Evolutionary conservation across 768 basidiomycete species (phyloP).

Genomic region (Pulveroboletus ravenelii): DNA sequence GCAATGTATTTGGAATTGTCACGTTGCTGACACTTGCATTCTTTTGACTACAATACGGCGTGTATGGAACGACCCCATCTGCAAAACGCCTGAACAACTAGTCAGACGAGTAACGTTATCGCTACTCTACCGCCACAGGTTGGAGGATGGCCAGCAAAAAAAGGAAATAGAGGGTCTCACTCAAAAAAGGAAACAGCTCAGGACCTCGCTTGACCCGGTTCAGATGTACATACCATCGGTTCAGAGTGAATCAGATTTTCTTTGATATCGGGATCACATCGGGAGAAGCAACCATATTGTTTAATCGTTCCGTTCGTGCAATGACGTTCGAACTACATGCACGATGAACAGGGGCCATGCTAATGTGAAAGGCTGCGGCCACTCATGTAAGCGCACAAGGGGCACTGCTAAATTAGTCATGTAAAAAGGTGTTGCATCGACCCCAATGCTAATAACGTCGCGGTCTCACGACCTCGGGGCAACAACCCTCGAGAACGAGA

Average conservation of each 20-base stretch:
- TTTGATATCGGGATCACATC: constrained; percentile 3
- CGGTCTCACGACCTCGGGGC: constrained; percentile 4
- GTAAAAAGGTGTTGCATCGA: constrained; percentile 4
- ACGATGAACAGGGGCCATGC: constrained; percentile 4
- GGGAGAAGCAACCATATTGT: constrained; percentile 13
- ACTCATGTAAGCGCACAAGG: constrained; percentile 4
- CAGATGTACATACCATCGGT: neutral
- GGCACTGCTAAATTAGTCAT: constrained; percentile 17
- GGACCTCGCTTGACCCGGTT: too few species aligned
- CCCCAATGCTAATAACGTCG: constrained; percentile 18
- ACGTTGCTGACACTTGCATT: too few species aligned
- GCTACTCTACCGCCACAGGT: too few species aligned
- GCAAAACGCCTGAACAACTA: neutral
- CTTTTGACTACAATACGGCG: too few species aligned
- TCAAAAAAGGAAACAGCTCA: too few species aligned
- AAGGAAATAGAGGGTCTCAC: too few species aligned
- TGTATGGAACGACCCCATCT: neutral
- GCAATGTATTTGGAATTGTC: constrained; percentile 1
- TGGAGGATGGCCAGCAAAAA: too few species aligned
- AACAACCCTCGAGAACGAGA: constrained; percentile 17
- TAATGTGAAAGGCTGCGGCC: constrained; percentile 4
- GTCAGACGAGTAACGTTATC: too few species aligned
- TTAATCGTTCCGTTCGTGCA: constrained; percentile 1
- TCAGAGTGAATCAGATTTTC: too few species aligned
- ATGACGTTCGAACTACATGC: constrained; percentile 1